Evolutionary conservation across 1,139 yeast species (phyloP).

Genomic region (Pichia sp.): DNA sequence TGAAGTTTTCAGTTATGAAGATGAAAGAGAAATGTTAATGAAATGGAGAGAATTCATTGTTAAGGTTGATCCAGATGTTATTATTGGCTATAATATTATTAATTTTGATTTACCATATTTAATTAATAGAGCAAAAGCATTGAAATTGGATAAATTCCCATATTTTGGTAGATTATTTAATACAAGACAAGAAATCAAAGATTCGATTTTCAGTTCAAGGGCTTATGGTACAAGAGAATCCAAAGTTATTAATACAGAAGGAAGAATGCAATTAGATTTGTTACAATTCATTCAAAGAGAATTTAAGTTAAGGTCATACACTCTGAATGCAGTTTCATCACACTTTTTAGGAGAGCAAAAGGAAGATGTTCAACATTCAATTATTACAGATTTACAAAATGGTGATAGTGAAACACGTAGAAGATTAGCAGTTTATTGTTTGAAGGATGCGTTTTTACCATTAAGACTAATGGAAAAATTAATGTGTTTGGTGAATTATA

Average conservation of each 20-base stretch:
- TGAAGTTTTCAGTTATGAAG: conserved; percentile 68
- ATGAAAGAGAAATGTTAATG: conserved; percentile 76
- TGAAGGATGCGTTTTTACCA: conserved; percentile 93
- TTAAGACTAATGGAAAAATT: conserved; percentile 79
- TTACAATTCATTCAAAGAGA: conserved; percentile 92
- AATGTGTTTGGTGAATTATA: conserved; percentile 94
- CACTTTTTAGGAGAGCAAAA: conserved; percentile 92
- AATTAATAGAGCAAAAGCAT: conserved; percentile 75
- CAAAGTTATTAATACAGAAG: conserved; percentile 87
- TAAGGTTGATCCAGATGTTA: conserved; percentile 88
- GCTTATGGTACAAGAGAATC: conserved; percentile 97
- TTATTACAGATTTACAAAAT: conserved; percentile 88
- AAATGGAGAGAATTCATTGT: conserved; percentile 83
- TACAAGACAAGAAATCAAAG: conserved; percentile 71
- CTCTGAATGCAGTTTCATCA: conserved; percentile 92
- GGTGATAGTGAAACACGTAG: conserved; percentile 91
- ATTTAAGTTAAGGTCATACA: conserved; percentile 88
- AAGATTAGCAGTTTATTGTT: conserved; percentile 92
- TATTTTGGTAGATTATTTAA: conserved; percentile 72
- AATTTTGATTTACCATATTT: conserved; percentile 95
- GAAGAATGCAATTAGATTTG: conserved; percentile 90
- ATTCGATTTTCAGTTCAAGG: conserved; percentile 81
- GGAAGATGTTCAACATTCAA: conserved; percentile 96
- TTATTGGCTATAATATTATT: conserved; percentile 91
- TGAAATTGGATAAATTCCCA: conserved; percentile 65